Percentiles rank a stretch among this genome's conserved stretches.
Evolutionary conservation across 129 eudicot species (phyloP).

Genomic region (Artemisia tridentata): DNA sequence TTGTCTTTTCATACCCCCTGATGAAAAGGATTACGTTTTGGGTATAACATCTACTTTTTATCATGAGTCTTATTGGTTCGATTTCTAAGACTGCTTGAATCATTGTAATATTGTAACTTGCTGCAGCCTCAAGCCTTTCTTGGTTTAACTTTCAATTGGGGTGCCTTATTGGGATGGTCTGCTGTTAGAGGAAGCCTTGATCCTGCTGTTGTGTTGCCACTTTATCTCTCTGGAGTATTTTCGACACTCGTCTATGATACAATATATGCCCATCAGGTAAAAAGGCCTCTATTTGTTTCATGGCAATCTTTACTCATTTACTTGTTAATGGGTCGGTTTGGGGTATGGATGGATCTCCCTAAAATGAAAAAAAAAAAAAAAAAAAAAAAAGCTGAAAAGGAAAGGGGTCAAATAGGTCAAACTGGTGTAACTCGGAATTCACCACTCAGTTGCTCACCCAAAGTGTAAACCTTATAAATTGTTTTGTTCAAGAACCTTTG

Average conservation of each 20-base stretch:
- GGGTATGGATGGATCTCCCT: neutral
- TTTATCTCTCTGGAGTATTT: conserved; percentile 75
- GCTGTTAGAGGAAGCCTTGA: conserved; percentile 88
- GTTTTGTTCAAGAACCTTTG: no score
- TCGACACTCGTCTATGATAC: conserved; percentile 98
- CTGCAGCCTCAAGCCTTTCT: conserved; percentile 97
- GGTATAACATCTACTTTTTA: conserved; percentile 39
- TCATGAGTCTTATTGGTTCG: conserved; percentile 11
- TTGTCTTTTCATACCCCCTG: conserved; percentile 90
- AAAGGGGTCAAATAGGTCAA: neutral
- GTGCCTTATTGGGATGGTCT: conserved; percentile 91
- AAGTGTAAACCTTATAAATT: no score
- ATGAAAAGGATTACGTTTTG: conserved; percentile 98
- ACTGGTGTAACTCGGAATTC: neutral
- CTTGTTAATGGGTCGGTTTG: neutral
- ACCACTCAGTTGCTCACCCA: no score
- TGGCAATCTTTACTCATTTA: neutral
- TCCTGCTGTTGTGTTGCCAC: conserved; percentile 76
- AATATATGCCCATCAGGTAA: conserved; percentile 99
- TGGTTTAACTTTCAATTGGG: conserved; percentile 95
- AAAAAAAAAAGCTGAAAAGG: neutral
- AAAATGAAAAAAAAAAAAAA: no score
- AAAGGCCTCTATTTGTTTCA: neutral
- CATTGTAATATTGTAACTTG: conserved; percentile 17
- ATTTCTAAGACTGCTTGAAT: conserved; percentile 19